phyloP scores from a whole-genome alignment of 208 protist species.

The Trypanosoma cruzi region DNA sequence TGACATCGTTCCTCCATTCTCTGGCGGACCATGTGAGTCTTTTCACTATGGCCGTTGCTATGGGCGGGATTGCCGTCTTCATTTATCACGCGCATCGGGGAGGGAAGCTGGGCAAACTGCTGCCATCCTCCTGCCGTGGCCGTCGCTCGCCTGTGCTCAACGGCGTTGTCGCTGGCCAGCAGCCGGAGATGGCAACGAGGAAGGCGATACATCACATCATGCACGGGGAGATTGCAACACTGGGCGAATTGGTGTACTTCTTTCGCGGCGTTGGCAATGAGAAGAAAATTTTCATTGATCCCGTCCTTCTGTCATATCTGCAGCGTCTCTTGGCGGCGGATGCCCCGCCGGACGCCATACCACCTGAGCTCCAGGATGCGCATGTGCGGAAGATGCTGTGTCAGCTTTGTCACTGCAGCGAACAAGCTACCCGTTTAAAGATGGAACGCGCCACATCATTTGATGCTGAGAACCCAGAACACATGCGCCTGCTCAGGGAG shows the following conservation, averaged over 20 bases:
- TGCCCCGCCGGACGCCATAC: background rate
- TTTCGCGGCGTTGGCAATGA: slow-evolving; percentile 39
- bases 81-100: background rate
- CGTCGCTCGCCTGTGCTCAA: slow-evolving; percentile 11
- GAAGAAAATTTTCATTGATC: slow-evolving; percentile 22
- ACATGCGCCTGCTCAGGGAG: slow-evolving; percentile 67
- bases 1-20: background rate
- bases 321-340: slow-evolving; percentile 19
- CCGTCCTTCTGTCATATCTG: slow-evolving; percentile 38
- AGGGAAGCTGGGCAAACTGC: background rate
- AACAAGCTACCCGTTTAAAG: slow-evolving; percentile 49
- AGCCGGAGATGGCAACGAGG: slow-evolving; percentile 42
- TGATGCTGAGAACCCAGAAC: slow-evolving; percentile 50
- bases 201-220: slow-evolving; percentile 44
- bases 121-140: background rate
- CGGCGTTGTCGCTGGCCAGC: slow-evolving; percentile 23
- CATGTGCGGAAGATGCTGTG: slow-evolving; percentile 33
- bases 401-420: slow-evolving; percentile 48
- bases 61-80: slow-evolving; percentile 3
- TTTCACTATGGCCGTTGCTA: background rate
- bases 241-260: slow-evolving; percentile 45
- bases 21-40: background rate
- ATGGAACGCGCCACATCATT: slow-evolving; percentile 65
- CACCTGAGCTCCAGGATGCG: no score
- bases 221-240: slow-evolving; percentile 27